phyloP scores from a whole-genome alignment of 139 green algal species.

The Diplosphaera chodatii region DNA sequence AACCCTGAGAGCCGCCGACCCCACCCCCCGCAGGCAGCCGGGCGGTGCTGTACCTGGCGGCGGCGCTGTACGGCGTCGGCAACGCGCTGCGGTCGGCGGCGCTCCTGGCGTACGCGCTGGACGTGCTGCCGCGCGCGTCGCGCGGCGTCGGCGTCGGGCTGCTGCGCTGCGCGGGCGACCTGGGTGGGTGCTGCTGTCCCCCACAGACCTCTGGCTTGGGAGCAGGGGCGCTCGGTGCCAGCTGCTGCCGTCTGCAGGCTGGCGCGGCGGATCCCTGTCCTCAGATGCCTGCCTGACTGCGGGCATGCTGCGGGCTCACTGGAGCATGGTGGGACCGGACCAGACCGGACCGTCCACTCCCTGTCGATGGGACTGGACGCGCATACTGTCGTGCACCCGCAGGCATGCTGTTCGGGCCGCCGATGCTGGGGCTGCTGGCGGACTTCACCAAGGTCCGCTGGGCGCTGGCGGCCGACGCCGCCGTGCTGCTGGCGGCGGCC shows the following conservation, averaged over 20 bases:
- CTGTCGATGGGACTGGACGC: no score
- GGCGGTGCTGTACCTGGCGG: neutral
- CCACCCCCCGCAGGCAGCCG: neutral
- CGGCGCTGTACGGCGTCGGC: neutral
- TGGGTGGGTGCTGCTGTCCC: no score
- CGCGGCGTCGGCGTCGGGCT: neutral
- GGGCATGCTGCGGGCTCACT: no score
- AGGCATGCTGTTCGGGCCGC: neutral
- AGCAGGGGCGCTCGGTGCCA: no score
- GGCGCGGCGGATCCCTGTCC: no score
- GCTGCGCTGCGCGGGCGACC: neutral
- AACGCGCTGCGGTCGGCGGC: neutral
- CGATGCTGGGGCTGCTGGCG: neutral
- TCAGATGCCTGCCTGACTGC: no score
- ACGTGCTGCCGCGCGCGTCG: neutral
- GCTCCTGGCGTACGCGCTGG: neutral
- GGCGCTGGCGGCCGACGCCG: neutral
- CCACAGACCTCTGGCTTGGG: no score
- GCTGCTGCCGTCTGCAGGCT: no score
- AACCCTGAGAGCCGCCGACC: no score
- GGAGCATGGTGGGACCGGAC: no score
- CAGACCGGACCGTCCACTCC: no score
- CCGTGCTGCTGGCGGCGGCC: neutral
- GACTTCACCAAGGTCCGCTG: neutral
- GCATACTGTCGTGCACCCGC: neutral